These are phyloP conservation scores for Gastrodia elata DNA, from an alignment of 106 monocot genomes.

Conservation along the genomic window DNA sequence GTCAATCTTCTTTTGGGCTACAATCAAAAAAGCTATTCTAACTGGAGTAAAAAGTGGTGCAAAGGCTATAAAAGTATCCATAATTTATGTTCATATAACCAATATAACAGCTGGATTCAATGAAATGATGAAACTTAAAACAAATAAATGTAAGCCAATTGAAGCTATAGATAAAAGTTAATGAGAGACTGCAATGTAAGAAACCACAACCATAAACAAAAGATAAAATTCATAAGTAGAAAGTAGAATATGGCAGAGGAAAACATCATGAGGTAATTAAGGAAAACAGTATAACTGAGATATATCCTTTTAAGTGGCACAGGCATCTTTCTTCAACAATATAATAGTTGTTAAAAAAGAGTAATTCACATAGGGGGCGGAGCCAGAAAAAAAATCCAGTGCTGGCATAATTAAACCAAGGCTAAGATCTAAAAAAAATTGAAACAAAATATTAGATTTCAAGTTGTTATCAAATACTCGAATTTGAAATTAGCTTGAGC, in stretches of 20 bases:
- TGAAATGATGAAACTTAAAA: not conserved
- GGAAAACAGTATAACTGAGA: not conserved
- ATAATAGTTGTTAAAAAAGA: not conserved
- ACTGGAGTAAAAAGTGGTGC: no score
- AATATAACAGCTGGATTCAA: not conserved
- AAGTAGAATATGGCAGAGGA: not conserved
- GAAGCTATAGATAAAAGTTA: not conserved
- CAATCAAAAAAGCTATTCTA: no score
- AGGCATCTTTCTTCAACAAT: not conserved
- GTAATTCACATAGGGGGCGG: no score
- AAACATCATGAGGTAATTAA: not conserved
- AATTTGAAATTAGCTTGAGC: no score
- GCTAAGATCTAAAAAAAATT: no score
- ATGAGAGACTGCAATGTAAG: not conserved
- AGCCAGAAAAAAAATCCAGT: no score
- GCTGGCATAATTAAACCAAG: no score
- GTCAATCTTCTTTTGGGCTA: no score
- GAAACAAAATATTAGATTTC: no score
- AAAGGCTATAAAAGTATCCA: no score
- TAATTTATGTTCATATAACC: not conserved
- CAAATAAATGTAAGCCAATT: not conserved
- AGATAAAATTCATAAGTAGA: not conserved
- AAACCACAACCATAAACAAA: not conserved
- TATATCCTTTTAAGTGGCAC: not conserved
- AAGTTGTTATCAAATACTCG: no score